Evolutionary conservation across 2,329 filamentous ascomycete genomes (phyloP), one percentile per base, ranked within the genome.

Genomic region (Neophaeococcomyces mojaviensis): DNA sequence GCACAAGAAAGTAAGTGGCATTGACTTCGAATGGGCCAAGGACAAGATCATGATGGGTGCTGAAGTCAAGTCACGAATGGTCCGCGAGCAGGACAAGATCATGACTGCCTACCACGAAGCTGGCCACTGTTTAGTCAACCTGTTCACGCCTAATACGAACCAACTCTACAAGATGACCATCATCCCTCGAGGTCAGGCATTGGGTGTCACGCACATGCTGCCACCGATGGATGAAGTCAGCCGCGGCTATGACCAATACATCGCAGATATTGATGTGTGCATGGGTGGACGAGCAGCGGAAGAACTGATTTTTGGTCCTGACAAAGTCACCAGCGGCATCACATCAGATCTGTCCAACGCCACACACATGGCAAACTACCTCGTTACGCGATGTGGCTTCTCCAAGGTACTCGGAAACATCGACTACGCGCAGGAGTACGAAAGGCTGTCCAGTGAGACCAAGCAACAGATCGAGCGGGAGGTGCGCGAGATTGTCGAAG

Each of bases 1-100:
- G 68, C 78, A 84, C 32, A 73, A 73, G 49, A 77, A 82, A 37
- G 86, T 98, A 44, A 77, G 78, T 10, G 84, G 88, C 65, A 68
- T 76, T 28, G 88, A 97, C 61, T 82, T 97, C 53, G 89, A 96
- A 57, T 98, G 90, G 89, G 92, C 92, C 47, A 97, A 94, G 68
- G 92, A 98, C 71, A 92, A 92, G 69, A 86, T 98, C 44, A 84
- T 95, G 64, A 95, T 98, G 88, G 92, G 92, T 31, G 86, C 90
- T 2, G 92, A 98, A 69, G 81, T 84, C 61, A 86, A 82, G 64
- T 94, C 84, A 56, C 88, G 90, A 68, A 78, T 96, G 46, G 90
- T 98, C 46, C 86, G 84, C 35, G 81, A 90, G 53, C 88, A 94
- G 69, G 92, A 98, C 69, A 97, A 94, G 52, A 50, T 58, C 34